phyloP scores from a whole-genome alignment of 192 early-diverging fungal species.

The Pilobolus umbonatus region DNA sequence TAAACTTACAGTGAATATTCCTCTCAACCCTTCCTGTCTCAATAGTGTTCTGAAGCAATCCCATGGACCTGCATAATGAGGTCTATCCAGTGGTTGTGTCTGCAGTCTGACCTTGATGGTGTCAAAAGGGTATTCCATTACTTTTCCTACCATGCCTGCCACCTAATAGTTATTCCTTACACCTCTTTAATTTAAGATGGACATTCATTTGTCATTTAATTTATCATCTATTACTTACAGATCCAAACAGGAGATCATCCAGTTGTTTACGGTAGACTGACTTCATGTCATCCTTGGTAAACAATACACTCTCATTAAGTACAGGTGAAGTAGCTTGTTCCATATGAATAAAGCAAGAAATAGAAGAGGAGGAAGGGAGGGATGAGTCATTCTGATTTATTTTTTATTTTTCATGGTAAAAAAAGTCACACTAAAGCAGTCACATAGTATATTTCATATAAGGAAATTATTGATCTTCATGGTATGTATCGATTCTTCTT shows the following conservation, averaged over 20 bases:
- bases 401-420: no score
- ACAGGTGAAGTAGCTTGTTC: no score
- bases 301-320: no score
- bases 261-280: conserved; percentile 20
- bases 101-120: conserved; percentile 94
- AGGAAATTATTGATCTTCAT: no score
- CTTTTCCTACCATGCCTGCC: conserved; percentile 87
- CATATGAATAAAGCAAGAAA: no score
- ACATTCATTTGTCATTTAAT: not conserved
- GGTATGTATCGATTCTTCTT: no score
- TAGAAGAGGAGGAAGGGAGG: no score
- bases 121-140: conserved; percentile 97
- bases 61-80: conserved; percentile 68
- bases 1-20: conserved; percentile 85
- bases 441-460: no score
- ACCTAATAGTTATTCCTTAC: conserved; percentile 49
- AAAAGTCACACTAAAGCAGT: no score
- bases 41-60: conserved; percentile 80
- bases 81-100: conserved; percentile 61
- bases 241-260: conserved; percentile 31
- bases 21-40: conserved; percentile 70
- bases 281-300: conserved; percentile 4
- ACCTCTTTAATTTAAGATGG: not conserved
- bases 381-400: no score
- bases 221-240: conserved; percentile 11